Evolutionary conservation across 2,329 filamentous ascomycete species (phyloP).

Genomic region (Talaromyces sp.): DNA sequence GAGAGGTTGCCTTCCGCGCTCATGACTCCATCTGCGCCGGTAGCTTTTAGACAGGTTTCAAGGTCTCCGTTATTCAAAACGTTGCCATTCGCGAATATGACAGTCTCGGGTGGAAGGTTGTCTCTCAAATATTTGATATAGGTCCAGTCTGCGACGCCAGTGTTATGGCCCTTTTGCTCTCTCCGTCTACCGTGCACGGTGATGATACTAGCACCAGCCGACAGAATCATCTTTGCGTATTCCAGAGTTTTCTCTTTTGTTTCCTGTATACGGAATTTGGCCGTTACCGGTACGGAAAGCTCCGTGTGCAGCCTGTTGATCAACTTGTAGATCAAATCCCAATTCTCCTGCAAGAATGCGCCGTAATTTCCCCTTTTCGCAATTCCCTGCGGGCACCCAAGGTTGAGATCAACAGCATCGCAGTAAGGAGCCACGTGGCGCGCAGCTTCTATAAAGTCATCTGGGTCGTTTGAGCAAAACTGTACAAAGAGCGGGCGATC

Average conservation of each 20-base stretch:
- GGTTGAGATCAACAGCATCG: constrained; percentile 90
- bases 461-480: constrained; percentile 64
- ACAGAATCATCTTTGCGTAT: constrained; percentile 82
- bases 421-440: constrained; percentile 76
- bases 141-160: constrained; percentile 88
- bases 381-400: constrained; percentile 95
- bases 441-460: constrained; percentile 58
- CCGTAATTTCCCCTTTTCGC: constrained; percentile 87
- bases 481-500: constrained; percentile 93
- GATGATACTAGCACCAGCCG: constrained; percentile 84
- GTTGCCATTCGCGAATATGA: constrained; percentile 96
- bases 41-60: constrained; percentile 69
- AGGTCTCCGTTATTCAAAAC: constrained; percentile 77
- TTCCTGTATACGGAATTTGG: constrained; percentile 88
- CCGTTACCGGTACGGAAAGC: constrained; percentile 79
- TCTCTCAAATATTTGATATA: constrained; percentile 77
- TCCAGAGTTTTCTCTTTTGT: constrained; percentile 79
- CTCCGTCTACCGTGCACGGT: constrained; percentile 84
- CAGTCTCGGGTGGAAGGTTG: constrained; percentile 76
- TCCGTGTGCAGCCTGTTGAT: constrained; percentile 77
- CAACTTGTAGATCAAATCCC: constrained; percentile 73
- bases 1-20: constrained; percentile 92
- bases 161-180: constrained; percentile 95
- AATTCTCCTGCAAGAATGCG: constrained; percentile 90
- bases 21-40: constrained; percentile 91